Base-by-base conservation (phyloP, 164 flowering plant species). In the Stephania japonica region DNA sequence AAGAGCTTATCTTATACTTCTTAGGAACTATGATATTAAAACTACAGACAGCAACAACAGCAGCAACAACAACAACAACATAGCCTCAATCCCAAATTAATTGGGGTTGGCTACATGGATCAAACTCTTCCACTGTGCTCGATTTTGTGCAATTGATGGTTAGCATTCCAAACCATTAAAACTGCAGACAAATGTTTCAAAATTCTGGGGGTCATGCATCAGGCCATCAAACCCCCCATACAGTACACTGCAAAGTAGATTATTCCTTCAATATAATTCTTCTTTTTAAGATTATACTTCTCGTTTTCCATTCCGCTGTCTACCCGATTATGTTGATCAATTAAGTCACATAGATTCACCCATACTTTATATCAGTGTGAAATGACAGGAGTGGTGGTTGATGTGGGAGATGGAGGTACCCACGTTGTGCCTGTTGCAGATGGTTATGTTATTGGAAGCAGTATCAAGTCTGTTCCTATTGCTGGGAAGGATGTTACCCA, bases 311-410 rank as follows among this genome's bases (percentile, higher is more conserved):
- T 59, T 59, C 64, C 21, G 64, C 21, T 59, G 64, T 21, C 23
- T 59, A n/a, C 9, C 21, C 5, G 64, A 59, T 32, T 16, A 59
- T 69, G 8, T 8, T 69, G 24, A 63, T 70, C 76, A 42, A 65
- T 67, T 66, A 41, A 69, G 68, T 67, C 68, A 74, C 56, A 80
- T 74, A 77, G 78, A 79, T 75, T 83, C 76, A 86, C 79, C 68
- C 72, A 70, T 66, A 76, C 72, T 77, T 84, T 62, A 49, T 64
- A 64, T 80, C 87, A 95, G 98, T 95, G 99, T 83, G 99, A 95
- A 87, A 95, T 95, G 99, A 95, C 98, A 88, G 99, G 98, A 26
- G 98, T 92, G 73, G 99, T 95, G 41, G 94, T 95, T 47, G 98
- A 95, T 81, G 84, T 92, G 82, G 99, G 99, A 78, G 97, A 95